Evolutionary conservation across 2,329 filamentous ascomycete species (phyloP), one percentile per base, ranked within the genome.

Genomic region (Trematosphaeria pertusa): DNA sequence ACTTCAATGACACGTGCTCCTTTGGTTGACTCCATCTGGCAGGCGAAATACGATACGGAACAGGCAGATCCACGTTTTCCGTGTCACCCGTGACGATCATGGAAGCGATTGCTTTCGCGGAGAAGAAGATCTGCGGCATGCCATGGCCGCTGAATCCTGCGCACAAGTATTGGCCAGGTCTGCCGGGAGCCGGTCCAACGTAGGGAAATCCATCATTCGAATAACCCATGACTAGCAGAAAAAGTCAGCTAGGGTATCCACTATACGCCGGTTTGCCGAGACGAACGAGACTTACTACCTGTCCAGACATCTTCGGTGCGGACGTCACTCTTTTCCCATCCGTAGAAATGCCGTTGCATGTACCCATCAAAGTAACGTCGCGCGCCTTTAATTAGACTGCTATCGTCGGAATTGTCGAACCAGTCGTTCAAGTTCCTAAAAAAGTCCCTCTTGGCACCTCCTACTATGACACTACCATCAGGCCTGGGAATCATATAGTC

Each of bases 381-480:
- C 4, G 54, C 51, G 4, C 47, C 37, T 11, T 54, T 46, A 7
- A 64, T 50, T 14, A 62, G 46, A 20, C 46, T 56, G n/a, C 52
- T 54, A 24, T 66, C 62, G n/a, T 54, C 51, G n/a, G 44, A 17
- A 6, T 52, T 48, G 14, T 52, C 37, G 11, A 48, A 54, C 48
- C 51, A 54, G 14, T 46, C 43, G 17, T 37, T n/a, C 17, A 51
- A 15, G 22, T 63, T 50, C 21, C 65, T 38, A 44, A 64, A 62
- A 57, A 71, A 78, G 2, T 59, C 59, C 11, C 55, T 44, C 34
- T 62, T 57, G 1, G 67, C 75, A n/a, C 77, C 77, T 3, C 76
- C 75, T 1, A 78, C 73, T 9, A 78, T 59, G 37, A 77, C 73
- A 31, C 74, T 75, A 0, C 75, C 75, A 41, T 80, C 77, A 1